Base-by-base conservation (phyloP, 1,139 yeast species). In the Geotrichum europaeum region DNA sequence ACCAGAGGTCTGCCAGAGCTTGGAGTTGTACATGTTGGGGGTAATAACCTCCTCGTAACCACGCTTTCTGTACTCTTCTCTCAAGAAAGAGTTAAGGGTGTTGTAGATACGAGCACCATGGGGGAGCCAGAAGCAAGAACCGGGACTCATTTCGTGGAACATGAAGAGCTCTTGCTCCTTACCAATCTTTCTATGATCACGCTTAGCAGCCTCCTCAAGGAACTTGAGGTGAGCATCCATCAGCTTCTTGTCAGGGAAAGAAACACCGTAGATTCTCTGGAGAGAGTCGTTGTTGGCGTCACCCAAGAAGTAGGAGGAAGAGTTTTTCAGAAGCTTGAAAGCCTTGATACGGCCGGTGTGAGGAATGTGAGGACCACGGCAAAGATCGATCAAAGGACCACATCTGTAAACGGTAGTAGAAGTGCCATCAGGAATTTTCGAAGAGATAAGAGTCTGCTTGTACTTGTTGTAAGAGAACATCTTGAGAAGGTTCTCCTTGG, bases 341-440 rank as follows among this genome's bases (percentile, higher is more conserved):
- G 97, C 89, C 82, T 95, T 95, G 72, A 95, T 90, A 75, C 89
- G 87, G 65, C 99, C 99, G 53, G 99, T 91, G 78, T 94, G 96
- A 63, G 98, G 97, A 67, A 95, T 88, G 74, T 95, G 99, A 57
- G 99, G 99, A 68, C 99, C 99, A 64, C 89, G 82, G 83, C 99
- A 95, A 75, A 95, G 83, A 78, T 95, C 99, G 70, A 95, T 94
- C 76, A 95, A 84, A 55, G 97, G 91, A 70, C 99, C 99, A 79
- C 98, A 94, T 79, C 97, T 86, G 80, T 95, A 95, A 54, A 95
- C 98, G 55, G 99, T 94, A 69, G 98, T 86, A 56, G 96, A 84
- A 55, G 97, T 91, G 52, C 96, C 96, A 75, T 95, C 99, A 65
- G 98, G 97, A 66, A 95, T 84, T 80, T 95, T 94, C 68, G 89